Conservation (phyloP, 2,329 filamentous ascomycete species). For the Trichoderma harzianum region DNA sequence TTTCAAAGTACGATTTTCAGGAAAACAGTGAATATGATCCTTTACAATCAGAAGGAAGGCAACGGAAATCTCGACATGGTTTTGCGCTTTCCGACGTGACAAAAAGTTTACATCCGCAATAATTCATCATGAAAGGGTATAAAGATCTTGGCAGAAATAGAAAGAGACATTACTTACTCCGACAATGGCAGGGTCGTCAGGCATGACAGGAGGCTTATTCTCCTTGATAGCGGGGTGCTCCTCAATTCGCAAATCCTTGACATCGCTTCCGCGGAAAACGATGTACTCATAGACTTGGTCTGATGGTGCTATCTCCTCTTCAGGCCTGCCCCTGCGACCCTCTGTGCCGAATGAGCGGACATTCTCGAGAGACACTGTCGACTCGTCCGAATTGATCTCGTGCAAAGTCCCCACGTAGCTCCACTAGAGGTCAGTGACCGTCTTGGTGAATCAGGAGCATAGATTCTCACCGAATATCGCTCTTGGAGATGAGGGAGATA, state of each 20-base stretch:
- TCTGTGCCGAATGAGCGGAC: conserved; percentile 93
- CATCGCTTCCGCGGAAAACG: conserved; percentile 95
- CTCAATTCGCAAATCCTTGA: conserved; percentile 95
- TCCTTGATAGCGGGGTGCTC: conserved; percentile 73
- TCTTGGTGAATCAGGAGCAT: conserved; percentile 13
- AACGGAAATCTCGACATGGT: conserved; percentile 98
- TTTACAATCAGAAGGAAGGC: conserved; percentile 93
- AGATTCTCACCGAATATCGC: conserved; percentile 80
- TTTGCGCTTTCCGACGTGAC: conserved; percentile 86
- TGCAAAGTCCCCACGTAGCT: conserved; percentile 96
- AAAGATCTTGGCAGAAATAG: neutral
- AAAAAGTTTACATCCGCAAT: conserved; percentile 94
- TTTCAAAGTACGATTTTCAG: neutral
- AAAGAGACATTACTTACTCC: conserved; percentile 67
- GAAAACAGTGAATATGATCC: neutral
- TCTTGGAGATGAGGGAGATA: conserved; percentile 96
- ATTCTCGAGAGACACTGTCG: conserved; percentile 95
- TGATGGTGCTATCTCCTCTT: conserved; percentile 79
- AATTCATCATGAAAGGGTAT: conserved; percentile 72
- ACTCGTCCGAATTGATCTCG: conserved; percentile 96
- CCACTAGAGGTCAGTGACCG: conserved; percentile 34
- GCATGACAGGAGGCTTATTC: conserved; percentile 72
- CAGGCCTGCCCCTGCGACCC: conserved; percentile 73
- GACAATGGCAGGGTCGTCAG: conserved; percentile 93
- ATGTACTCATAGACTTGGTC: conserved; percentile 97